Evolutionary conservation across 1,284 basidiomycete species (phyloP), one percentile per base, ranked within the genome.

Genomic region (Ceratobasidium sp.): DNA sequence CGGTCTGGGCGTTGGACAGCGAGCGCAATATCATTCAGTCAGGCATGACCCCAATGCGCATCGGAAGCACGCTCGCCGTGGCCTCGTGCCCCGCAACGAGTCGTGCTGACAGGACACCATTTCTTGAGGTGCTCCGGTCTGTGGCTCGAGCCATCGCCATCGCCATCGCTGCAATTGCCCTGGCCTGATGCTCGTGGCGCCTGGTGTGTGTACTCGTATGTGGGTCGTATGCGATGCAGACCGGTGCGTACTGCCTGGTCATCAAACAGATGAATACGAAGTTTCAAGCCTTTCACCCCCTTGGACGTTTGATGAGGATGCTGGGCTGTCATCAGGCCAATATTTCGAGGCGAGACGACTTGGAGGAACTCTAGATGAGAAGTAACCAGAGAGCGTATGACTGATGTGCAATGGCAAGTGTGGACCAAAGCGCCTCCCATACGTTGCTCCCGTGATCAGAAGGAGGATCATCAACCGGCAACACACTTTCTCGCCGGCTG

Each of bases 291-390:
- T n/a, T n/a, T n/a, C n/a, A n/a, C n/a, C n/a, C n/a, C n/a, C n/a
- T 18, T 54, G 7, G 54, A 13, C 11, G 47, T n/a, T 5, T 28
- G 21, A 54, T 54, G 50, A 28, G 26, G 55, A 38, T 58, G 55
- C 32, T 21, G 35, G 58, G 58, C 35, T 6, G 18, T 61, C 58
- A 61, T 61, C 58, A 61, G 58, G 58, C 58, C 58, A 61, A 61
- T 61, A 57, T 57, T 57, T 57, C 54, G 54, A 32, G 54, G 21
- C 54, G 54, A 32, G 54, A 57, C 54, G 54, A 38, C 58, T 41
- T 46, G 41, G 23, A 44, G 23, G 61, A 63, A 63, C n/a, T n/a
- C n/a, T n/a, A n/a, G n/a, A n/a, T n/a, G n/a, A n/a, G n/a, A n/a
- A n/a, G 46, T 23, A 41, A 30, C 21, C 18, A 35, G 35, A 7